Percentiles rank a stretch among this genome's conserved stretches.
Evolutionary conservation across 257 asterid species (phyloP).

Genomic region (Salvia splendens): DNA sequence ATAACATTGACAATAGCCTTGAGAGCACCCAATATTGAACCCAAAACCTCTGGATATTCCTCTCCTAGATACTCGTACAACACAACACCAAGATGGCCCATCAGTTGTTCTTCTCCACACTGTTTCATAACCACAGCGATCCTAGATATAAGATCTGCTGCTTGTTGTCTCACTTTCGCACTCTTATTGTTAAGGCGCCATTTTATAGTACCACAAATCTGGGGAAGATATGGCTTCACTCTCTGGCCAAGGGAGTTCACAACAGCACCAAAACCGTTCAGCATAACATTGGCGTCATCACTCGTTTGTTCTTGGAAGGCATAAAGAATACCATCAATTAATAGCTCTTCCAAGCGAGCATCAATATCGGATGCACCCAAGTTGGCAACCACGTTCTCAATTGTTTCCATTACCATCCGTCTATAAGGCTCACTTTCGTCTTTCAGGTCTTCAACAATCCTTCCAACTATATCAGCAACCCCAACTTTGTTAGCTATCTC

Average conservation of each 20-base stretch:
- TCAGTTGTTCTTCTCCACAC: slow-evolving; percentile 84
- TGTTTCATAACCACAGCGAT: slow-evolving; percentile 93
- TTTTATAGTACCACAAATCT: slow-evolving; percentile 88
- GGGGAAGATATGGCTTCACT: slow-evolving; percentile 88
- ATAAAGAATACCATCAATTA: slow-evolving; percentile 84
- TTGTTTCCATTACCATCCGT: slow-evolving; percentile 96
- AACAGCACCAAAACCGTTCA: slow-evolving; percentile 92
- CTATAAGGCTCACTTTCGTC: slow-evolving; percentile 94
- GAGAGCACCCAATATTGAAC: slow-evolving; percentile 83
- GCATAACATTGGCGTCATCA: slow-evolving; percentile 94
- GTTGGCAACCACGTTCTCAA: slow-evolving; percentile 90
- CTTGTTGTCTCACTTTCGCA: slow-evolving; percentile 89
- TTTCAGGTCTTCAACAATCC: slow-evolving; percentile 84
- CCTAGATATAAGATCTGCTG: slow-evolving; percentile 84
- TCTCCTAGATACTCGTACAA: slow-evolving; percentile 83
- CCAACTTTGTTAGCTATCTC: slow-evolving; percentile 95
- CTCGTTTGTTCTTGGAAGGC: slow-evolving; percentile 96
- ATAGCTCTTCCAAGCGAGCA: slow-evolving; percentile 77
- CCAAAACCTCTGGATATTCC: slow-evolving; percentile 90
- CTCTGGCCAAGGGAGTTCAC: slow-evolving; percentile 88
- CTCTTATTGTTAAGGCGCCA: slow-evolving; percentile 95
- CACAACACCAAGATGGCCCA: slow-evolving; percentile 96
- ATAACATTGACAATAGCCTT: slow-evolving; percentile 89
- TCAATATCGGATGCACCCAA: slow-evolving; percentile 89
- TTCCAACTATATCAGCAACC: slow-evolving; percentile 85